Evolutionary conservation across 805 yeast genomes (phyloP).

Genomic region (Ogataea methylovora): DNA sequence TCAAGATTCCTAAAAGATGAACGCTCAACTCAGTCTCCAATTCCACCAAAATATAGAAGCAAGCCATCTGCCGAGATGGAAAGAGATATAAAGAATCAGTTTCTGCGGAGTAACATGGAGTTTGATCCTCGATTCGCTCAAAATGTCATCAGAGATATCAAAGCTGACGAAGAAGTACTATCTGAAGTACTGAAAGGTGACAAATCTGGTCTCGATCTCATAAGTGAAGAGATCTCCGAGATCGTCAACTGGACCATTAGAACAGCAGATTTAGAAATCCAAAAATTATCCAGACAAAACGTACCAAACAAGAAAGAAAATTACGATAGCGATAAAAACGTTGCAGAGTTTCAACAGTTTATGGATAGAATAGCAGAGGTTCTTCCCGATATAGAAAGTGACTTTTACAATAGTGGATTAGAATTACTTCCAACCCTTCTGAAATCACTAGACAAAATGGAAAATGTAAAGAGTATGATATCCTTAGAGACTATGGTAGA

Average conservation of each 20-base stretch:
- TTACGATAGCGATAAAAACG: too few species aligned
- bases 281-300: too few species aligned
- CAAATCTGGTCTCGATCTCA: too few species aligned
- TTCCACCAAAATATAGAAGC: too few species aligned
- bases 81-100: slow-evolving; percentile 15
- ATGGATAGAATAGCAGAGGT: slow-evolving; percentile 1
- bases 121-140: slow-evolving; percentile 22
- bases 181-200: too few species aligned
- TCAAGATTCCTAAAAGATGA: too few species aligned
- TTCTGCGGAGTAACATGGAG: slow-evolving; percentile 19
- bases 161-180: slow-evolving; percentile 9
- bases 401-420: slow-evolving; percentile 11
- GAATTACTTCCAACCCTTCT: slow-evolving; percentile 18
- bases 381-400: slow-evolving; percentile 9
- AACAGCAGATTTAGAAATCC: too few species aligned
- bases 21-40: too few species aligned
- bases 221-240: neutral
- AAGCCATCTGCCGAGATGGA: slow-evolving; percentile 21
- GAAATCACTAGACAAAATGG: slow-evolving; percentile 11
- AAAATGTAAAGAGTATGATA: slow-evolving; percentile 12
- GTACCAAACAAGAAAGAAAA: too few species aligned
- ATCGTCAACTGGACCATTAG: neutral
- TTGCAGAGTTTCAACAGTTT: too few species aligned
- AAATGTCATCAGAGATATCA: slow-evolving; percentile 16
- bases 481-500: slow-evolving; percentile 28